A percentile compares a stretch with the other conserved stretches of the same genome.
These are phyloP conservation scores for Fusarium solani-melongenae DNA, from an alignment of 2,329 filamentous ascomycete species.

Conservation along the genomic window DNA sequence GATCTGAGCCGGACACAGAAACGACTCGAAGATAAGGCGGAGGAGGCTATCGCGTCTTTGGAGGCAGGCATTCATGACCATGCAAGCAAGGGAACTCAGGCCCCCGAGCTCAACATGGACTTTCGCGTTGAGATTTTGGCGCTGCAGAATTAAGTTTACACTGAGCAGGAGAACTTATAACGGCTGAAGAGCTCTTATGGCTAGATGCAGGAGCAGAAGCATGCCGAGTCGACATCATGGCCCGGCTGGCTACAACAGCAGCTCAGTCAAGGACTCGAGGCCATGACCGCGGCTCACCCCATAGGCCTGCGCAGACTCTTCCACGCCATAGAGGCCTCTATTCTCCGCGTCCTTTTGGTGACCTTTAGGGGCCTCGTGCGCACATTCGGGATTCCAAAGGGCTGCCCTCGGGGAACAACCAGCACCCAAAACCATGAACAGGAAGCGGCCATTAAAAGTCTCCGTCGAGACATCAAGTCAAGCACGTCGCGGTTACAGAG, in stretches of 20 bases:
- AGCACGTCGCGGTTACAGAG: not conserved
- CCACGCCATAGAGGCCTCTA: not conserved
- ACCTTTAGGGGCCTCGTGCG: not conserved
- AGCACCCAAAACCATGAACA: not conserved
- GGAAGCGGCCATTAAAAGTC: not conserved
- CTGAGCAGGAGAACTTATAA: slow-evolving; percentile 1
- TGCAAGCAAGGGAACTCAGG: slow-evolving; percentile 2
- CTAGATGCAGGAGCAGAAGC: not conserved
- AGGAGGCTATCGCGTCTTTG: not conserved
- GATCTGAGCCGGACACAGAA: not conserved
- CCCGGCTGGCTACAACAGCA: not conserved
- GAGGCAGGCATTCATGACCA: not conserved
- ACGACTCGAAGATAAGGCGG: not conserved
- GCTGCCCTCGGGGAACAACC: not conserved
- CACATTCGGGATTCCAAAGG: not conserved
- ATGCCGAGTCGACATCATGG: slow-evolving; percentile 1
- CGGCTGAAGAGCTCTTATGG: not conserved
- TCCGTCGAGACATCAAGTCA: slow-evolving; percentile 8
- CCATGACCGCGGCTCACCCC: not conserved
- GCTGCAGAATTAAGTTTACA: not conserved
- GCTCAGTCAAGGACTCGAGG: not conserved
- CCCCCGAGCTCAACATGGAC: not conserved
- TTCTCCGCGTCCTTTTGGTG: slow-evolving; percentile 3
- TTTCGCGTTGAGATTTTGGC: not conserved
- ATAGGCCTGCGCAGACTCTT: slow-evolving; percentile 1